Conservation (phyloP, 148 eudicot species). For the Tetragonia tetragonoides region DNA sequence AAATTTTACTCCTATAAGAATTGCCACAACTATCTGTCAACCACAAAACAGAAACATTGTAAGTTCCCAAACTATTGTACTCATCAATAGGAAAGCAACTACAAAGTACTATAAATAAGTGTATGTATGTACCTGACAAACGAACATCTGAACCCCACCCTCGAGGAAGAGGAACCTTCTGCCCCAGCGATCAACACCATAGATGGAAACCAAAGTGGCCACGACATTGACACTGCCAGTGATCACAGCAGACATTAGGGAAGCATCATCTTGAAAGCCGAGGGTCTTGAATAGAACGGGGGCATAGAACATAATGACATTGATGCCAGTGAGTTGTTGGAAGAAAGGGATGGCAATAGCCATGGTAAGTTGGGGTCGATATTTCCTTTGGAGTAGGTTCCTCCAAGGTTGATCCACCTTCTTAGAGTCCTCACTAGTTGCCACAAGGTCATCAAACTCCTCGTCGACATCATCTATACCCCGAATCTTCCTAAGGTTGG, state of each 20-base stretch:
- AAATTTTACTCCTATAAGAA: conserved; percentile 55
- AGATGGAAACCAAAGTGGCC: conserved; percentile 49
- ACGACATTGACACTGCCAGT: conserved; percentile 49
- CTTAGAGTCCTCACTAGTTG: conserved; percentile 47
- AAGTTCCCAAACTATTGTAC: no score
- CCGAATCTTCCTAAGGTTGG: conserved; percentile 36
- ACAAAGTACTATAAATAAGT: no score
- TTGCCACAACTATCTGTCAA: conserved; percentile 50
- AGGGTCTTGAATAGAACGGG: conserved; percentile 49
- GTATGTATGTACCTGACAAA: conserved; percentile 1
- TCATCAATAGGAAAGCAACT: no score
- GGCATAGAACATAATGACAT: conserved; percentile 59
- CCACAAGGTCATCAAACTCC: conserved; percentile 45
- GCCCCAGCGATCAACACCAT: conserved; percentile 50
- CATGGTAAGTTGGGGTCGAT: conserved; percentile 39
- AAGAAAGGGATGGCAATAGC: no score
- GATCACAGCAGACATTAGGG: conserved; percentile 54
- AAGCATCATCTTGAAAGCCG: conserved; percentile 42
- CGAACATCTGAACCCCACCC: conserved; percentile 44
- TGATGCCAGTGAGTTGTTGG: neutral
- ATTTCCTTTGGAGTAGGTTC: conserved; percentile 45
- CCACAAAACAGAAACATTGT: neutral
- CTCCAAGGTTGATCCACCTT: conserved; percentile 49
- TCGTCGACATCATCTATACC: conserved; percentile 44
- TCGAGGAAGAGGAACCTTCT: conserved; percentile 50